phyloP scores from a whole-genome alignment of 108 stramenopile species.

The Cyclotella baltica region DNA sequence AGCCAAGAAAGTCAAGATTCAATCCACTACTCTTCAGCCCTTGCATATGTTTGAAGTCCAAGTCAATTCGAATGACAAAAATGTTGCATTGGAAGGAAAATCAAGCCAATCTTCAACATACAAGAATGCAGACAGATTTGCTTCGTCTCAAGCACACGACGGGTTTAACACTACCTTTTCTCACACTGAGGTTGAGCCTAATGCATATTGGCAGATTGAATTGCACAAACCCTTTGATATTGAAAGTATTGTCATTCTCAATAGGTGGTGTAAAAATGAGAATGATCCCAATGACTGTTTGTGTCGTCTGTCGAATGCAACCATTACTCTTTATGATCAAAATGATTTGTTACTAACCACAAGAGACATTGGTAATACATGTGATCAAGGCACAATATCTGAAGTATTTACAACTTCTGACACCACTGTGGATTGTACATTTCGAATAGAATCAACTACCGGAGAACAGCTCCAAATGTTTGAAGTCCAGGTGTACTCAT shows the following conservation, averaged over 20 bases:
- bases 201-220: slow-evolving; percentile 2
- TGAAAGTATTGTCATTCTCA: slow-evolving; percentile 4
- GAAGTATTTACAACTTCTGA: too few species aligned
- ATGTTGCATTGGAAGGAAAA: background rate
- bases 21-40: background rate
- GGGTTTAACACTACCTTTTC: background rate
- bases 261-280: background rate
- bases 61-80: background rate
- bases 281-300: background rate
- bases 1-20: background rate
- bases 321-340: background rate
- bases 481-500: too few species aligned
- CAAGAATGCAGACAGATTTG: background rate
- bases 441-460: too few species aligned
- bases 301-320: slow-evolving; percentile 1
- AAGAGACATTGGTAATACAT: background rate
- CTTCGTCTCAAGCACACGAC: background rate
- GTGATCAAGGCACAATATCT: too few species aligned
- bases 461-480: too few species aligned
- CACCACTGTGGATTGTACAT: too few species aligned
- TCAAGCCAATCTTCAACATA: background rate
- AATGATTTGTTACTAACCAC: background rate
- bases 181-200: background rate
- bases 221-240: background rate
- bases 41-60: background rate